Conservation (phyloP, 2,329 filamentous ascomycete genomes). For the Hymenoscyphus occultus region DNA sequence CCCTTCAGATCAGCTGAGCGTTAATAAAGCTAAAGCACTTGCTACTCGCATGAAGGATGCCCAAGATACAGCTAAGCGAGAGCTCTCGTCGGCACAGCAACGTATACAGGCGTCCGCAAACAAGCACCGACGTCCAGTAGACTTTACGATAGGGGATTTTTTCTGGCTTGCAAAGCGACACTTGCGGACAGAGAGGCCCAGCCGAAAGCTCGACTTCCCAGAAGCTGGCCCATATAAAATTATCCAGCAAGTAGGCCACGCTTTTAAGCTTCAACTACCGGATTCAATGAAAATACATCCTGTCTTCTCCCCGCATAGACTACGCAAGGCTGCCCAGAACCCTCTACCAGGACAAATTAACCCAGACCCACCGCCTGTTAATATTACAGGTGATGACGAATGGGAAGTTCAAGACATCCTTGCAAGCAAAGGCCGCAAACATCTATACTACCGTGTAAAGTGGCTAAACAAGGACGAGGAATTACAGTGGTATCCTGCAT, state of each 20-base stretch:
- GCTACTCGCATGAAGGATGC: too few relatives aligned
- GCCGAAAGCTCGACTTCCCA: background rate
- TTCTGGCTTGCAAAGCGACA: too few relatives aligned
- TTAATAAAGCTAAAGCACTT: too few relatives aligned
- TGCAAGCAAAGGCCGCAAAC: background rate
- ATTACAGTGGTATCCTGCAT: background rate
- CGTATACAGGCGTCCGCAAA: too few relatives aligned
- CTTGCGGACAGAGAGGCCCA: too few relatives aligned
- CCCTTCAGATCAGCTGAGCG: too few relatives aligned
- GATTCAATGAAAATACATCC: background rate
- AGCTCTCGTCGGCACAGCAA: too few relatives aligned
- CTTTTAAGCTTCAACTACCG: background rate
- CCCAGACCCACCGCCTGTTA: background rate
- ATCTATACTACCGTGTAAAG: background rate
- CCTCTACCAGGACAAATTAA: background rate
- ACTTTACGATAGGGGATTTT: too few relatives aligned
- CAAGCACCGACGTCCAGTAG: too few relatives aligned
- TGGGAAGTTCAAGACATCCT: background rate
- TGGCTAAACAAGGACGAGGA: background rate
- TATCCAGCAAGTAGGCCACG: background rate
- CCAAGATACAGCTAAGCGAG: too few relatives aligned
- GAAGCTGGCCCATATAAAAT: background rate
- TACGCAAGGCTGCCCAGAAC: background rate
- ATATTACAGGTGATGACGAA: background rate
- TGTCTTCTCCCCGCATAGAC: background rate